These are phyloP conservation scores for Prototheca wickerhamii DNA, from an alignment of 163 green algal genomes.

Conservation along the genomic window DNA sequence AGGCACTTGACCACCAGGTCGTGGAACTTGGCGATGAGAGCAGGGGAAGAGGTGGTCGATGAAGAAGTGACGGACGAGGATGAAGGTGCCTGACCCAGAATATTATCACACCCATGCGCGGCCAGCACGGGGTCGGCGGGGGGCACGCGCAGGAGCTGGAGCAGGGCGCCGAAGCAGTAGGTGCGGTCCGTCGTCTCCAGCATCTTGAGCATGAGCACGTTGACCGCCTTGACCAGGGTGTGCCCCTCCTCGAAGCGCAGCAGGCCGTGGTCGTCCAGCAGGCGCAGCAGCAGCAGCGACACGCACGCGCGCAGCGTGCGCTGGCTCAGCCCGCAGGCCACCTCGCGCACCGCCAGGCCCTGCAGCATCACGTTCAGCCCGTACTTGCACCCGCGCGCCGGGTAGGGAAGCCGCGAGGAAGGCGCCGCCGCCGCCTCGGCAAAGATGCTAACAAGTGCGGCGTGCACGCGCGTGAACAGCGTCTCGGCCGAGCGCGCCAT, in stretches of 20 bases:
- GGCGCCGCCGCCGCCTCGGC: constrained; percentile 5
- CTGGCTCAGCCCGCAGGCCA: constrained; percentile 2
- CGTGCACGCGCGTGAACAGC: constrained; percentile 21
- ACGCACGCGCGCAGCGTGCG: constrained; percentile 32
- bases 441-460: constrained; percentile 22
- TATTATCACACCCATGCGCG: constrained; percentile 6
- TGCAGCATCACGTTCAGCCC: constrained; percentile 88
- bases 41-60: constrained; percentile 18
- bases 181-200: constrained; percentile 77
- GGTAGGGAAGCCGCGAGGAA: constrained; percentile 1
- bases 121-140: constrained; percentile 23
- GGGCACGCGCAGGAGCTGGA: constrained; percentile 58
- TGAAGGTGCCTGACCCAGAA: constrained; percentile 7
- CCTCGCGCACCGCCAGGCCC: constrained; percentile 10
- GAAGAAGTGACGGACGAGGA: too few species aligned
- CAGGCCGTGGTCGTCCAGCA: constrained; percentile 58
- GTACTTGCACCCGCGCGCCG: constrained; percentile 72
- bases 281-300: constrained; percentile 54
- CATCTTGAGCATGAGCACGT: constrained; percentile 89
- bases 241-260: constrained; percentile 56
- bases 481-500: constrained; percentile 16
- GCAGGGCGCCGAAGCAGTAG: constrained; percentile 59
- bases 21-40: constrained; percentile 40
- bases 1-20: constrained; percentile 95
- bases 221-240: constrained; percentile 83